Evolutionary conservation across 257 asterid genomes (phyloP), one percentile per base, ranked within the genome.

Genomic region (Verbena officinalis): DNA sequence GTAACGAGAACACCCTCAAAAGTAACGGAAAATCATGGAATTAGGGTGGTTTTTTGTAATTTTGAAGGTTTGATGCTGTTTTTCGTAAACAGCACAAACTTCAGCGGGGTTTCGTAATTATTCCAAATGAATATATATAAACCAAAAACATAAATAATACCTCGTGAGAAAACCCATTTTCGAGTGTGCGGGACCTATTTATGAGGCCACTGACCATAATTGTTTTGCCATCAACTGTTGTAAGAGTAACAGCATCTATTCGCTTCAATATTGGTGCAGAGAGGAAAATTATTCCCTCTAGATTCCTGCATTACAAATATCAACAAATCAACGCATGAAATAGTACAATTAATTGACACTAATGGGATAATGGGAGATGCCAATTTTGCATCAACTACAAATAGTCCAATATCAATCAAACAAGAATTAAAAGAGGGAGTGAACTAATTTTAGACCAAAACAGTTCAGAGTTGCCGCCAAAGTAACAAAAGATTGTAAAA

Each of bases 141-240:
- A 72, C 9, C 11, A 56, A 27, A 52, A 52, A 27, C 33, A 2
- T 27, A 2, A 7, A 17, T 24, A 27, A 59, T 71, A 88, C 96
- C 96, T 84, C 85, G 12, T 17, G 14, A 15, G 84, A 59, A 79
- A 91, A 84, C 44, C 97, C 95, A 73, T 79, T 86, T 45, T 75
- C 63, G 23, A 79, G 78, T 10, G 96, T 79, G 39, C 71, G 85
- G 20, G 72, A 34, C 79, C 63, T 79, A 64, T 82, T 84, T 57
- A 91, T 77, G 51, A 62, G 68, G 55, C 96, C 96, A 24, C 67
- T 55, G 64, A 86, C 31, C 76, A 69, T 40, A 71, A 90, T 42
- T 33, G 81, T 62, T 71, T 84, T 75, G 83, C 87, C 91, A 72
- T 90, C 97, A 42, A 23, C 68, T 33, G 95, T 73, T 70, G 60